Percentiles rank a stretch among this genome's conserved stretches.
Evolutionary conservation across 2,329 filamentous ascomycete genomes (phyloP).

Genomic region (Exophiala viscosa): DNA sequence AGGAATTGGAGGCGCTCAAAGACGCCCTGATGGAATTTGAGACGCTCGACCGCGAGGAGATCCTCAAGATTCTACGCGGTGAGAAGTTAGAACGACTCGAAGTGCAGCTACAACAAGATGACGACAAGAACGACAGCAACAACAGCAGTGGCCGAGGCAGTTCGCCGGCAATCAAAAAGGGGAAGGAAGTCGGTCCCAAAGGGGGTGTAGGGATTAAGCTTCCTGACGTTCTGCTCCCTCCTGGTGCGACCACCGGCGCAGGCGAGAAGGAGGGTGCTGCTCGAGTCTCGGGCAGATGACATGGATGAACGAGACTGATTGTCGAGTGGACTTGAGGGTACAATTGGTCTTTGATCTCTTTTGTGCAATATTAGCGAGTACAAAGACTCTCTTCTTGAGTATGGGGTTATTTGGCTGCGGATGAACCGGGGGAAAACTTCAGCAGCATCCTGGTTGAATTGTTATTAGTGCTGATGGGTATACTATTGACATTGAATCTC

Average conservation of each 20-base stretch:
- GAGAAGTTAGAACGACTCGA: conserved; percentile 71
- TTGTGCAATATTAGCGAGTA: conserved; percentile 11
- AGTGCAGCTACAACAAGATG: conserved; percentile 55
- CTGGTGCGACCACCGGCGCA: conserved; percentile 15
- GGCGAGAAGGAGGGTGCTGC: conserved; percentile 24
- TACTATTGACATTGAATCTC: too few relatives aligned
- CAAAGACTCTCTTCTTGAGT: conserved; percentile 7
- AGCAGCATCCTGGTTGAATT: too few relatives aligned
- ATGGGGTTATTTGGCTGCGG: background rate
- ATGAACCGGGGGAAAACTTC: too few relatives aligned
- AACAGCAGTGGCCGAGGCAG: conserved; percentile 26
- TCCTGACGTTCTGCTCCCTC: conserved; percentile 28
- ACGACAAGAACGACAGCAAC: conserved; percentile 32
- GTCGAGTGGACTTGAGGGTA: too few relatives aligned
- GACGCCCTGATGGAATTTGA: conserved; percentile 92
- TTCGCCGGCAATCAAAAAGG: conserved; percentile 23
- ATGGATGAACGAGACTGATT: background rate
- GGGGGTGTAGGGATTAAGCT: conserved; percentile 28
- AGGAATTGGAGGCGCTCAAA: conserved; percentile 82
- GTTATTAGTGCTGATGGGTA: too few relatives aligned
- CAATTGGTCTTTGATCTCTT: background rate
- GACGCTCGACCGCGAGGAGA: conserved; percentile 82
- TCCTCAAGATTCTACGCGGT: conserved; percentile 82
- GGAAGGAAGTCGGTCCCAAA: conserved; percentile 25
- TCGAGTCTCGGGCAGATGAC: conserved; percentile 18